Conservation (phyloP, 352 stramenopile species). For the Peronospora destructor region DNA sequence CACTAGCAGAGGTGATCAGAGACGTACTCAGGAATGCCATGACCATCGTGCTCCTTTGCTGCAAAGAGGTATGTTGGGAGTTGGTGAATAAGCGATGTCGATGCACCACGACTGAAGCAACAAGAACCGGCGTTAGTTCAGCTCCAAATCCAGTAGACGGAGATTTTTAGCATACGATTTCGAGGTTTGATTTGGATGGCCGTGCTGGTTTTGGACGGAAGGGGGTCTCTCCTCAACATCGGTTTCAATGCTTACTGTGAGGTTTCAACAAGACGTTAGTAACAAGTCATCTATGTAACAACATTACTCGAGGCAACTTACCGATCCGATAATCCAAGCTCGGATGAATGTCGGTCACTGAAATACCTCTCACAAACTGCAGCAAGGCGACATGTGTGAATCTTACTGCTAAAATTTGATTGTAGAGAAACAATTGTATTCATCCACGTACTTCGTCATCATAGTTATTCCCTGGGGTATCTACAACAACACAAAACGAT, state of each 20-base stretch:
- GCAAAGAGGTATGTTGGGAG: slow-evolving; percentile 75
- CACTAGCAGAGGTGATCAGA: background rate
- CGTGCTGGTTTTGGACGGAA: slow-evolving; percentile 22
- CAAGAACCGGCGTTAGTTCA: slow-evolving; percentile 8
- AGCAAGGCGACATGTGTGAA: slow-evolving; percentile 1
- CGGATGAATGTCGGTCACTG: slow-evolving; percentile 25
- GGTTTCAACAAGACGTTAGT: background rate
- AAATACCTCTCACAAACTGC: slow-evolving; percentile 30
- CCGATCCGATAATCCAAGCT: slow-evolving; percentile 33
- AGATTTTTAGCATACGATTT: slow-evolving; percentile 29
- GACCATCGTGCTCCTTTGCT: slow-evolving; percentile 35
- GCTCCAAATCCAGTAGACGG: slow-evolving; percentile 6
- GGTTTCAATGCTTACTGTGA: slow-evolving; percentile 51
- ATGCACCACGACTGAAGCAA: slow-evolving; percentile 46
- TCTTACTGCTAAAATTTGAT: background rate
- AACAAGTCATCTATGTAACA: background rate
- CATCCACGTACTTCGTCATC: slow-evolving; percentile 37
- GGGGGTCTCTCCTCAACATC: slow-evolving; percentile 26
- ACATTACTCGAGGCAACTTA: slow-evolving; percentile 13
- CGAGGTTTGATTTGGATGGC: slow-evolving; percentile 14
- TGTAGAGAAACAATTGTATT: background rate
- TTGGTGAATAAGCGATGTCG: slow-evolving; percentile 62
- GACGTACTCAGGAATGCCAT: slow-evolving; percentile 56
- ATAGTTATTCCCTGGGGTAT: slow-evolving; percentile 40
- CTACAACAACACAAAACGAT: slow-evolving; percentile 15